Evolutionary conservation across 495 filamentous ascomycete species (phyloP), one percentile per base, ranked within the genome.

Genomic region (Polyplosphaeria fusca): DNA sequence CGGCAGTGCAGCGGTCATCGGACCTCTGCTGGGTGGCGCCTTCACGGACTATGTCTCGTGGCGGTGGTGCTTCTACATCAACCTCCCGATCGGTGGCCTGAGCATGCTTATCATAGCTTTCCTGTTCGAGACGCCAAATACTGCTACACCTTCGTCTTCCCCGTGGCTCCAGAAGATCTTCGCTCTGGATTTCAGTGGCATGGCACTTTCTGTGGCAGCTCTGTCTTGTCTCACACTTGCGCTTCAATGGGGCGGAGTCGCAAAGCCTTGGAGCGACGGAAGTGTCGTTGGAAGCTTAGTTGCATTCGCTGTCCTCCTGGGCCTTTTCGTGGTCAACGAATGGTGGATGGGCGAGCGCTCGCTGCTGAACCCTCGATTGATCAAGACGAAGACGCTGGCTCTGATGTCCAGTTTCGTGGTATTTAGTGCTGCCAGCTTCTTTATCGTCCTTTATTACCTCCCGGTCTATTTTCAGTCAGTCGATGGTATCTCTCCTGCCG

Each of bases 11-110:
- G 56, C 61, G 41, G 76, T 77, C 23, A 57, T 70, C 28, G 77
- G 77, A 27, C 77, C 76, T 0, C 56, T 80, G 69, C 75, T 0
- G 7, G 40, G 40, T 43, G 40, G 40, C 5, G 40, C 18, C 18
- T 43, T 43, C 18, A 43, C 40, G 5, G 58, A 65, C 23, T 53
- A 69, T 24, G 65, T 74, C 2, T 64, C 71, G 12, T 79, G 77
- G 77, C 64, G 77, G 16, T 79, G 30, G 30, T 35, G 30, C 30
- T 82, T 81, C 66, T 80, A 79, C 52, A 74, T 82, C 61, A 80
- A 80, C 51, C 70, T 81, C 1, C 79, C 79, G 0, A 67, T 80
- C 27, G 78, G 79, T 27, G 77, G 71, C 28, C 39, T 70, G 9
- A 55, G 70, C 4, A 71, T 64, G 4, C 61, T 50, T 1, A 56